Evolutionary conservation across 2,329 filamentous ascomycete species (phyloP), one percentile per base, ranked within the genome.

Genomic region (Ambrosiella beaveri): DNA sequence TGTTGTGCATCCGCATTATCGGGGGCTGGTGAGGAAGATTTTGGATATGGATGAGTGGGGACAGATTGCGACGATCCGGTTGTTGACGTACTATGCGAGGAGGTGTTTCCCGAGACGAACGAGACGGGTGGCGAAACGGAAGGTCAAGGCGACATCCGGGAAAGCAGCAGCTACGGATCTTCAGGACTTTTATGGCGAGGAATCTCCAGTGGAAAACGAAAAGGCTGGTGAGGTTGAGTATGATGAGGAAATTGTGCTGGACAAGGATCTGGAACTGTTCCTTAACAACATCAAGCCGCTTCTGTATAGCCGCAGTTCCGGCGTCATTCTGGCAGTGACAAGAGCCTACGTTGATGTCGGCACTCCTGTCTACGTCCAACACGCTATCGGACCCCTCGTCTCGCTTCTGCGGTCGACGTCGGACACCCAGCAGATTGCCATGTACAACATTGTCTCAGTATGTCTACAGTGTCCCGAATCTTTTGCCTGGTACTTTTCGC

Each of bases 41-140:
- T 88, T 96, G 27, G 93, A 98, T 67, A 98, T 98, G 93, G 93
- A 98, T 66, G 93, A 98, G 71, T 98, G 93, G 93, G 86, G 89
- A 47, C 93, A 98, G 71, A 70, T 97, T 57, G 85, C 88, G 1
- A 86, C 86, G 2, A 67, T 98, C 64, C 79, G 82, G 44, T 74
- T 98, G 63, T 84, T 97, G 80, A 84, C 86, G 1, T 74, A 82
- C 19, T 98, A 98, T 68, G 82, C 87, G 1, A 81, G 93, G 57
- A 86, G 80, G 66, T 96, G 88, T 68, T 98, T 98, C 64, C 90
- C 93, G 0, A 76, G 77, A 58, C 78, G 78, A 66, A 85, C 75
- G 7, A 81, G 75, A 63, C 71, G 77, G 1, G 80, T 74, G 47
- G 3, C 17, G 15, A 51, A 19, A 54, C 27, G 58, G 44, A 57